Evolutionary conservation across 2,329 filamentous ascomycete genomes (phyloP).

Genomic region (Escovopsis sp.): DNA sequence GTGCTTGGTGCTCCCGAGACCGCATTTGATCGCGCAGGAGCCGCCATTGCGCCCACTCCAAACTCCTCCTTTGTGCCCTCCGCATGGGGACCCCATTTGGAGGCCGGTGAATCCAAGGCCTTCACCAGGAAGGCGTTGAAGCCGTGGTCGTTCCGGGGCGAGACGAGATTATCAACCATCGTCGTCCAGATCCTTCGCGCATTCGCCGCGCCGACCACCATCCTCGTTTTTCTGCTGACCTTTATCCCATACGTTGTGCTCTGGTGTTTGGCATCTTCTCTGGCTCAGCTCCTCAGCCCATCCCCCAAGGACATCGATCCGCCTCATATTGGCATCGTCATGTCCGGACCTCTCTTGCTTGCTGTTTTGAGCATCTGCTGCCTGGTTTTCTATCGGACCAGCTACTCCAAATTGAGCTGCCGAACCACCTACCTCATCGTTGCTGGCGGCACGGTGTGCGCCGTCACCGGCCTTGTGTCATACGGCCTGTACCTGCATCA

Average conservation of each 20-base stretch:
- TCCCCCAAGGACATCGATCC: conserved; percentile 27
- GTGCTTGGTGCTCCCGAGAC: conserved; percentile 37
- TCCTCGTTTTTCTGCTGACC: conserved; percentile 29
- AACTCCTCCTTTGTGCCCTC: conserved; percentile 7
- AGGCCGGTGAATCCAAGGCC: conserved; percentile 11
- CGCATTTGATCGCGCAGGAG: conserved; percentile 27
- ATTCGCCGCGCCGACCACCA: conserved; percentile 32
- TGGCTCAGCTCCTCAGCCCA: conserved; percentile 31
- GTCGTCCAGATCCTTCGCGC: conserved; percentile 31
- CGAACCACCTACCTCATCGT: conserved; percentile 19
- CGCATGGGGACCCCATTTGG: conserved; percentile 7
- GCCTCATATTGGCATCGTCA: conserved; percentile 26
- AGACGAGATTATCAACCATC: conserved; percentile 15
- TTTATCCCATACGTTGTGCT: conserved; percentile 30
- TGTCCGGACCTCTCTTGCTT: conserved; percentile 28
- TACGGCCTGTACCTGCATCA: conserved; percentile 24
- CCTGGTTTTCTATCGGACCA: conserved; percentile 18
- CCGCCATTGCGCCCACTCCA: conserved; percentile 7
- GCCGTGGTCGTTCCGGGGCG: conserved; percentile 21
- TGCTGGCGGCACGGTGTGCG: conserved; percentile 21
- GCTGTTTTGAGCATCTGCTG: conserved; percentile 17
- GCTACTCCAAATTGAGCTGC: conserved; percentile 17
- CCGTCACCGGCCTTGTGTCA: conserved; percentile 26
- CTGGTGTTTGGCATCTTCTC: conserved; percentile 29
- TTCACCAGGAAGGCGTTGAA: conserved; percentile 22